These are phyloP conservation scores for Dendrocalamus latiflorus DNA, from an alignment of 202 grass and related monocot genomes.

Conservation along the genomic window DNA sequence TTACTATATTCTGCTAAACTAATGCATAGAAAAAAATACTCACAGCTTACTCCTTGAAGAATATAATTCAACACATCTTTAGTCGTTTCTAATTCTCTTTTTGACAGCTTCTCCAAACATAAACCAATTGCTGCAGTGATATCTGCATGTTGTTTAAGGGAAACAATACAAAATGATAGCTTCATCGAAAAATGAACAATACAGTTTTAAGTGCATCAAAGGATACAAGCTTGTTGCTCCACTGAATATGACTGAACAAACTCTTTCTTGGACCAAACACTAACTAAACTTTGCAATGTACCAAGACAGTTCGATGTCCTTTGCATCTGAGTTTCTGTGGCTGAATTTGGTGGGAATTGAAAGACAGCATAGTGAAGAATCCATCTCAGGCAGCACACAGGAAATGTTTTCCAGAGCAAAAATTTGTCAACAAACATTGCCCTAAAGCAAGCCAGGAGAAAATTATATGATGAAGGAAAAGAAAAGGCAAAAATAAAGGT, in stretches of 20 bases:
- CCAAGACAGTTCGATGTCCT: conserved; percentile 51
- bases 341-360: conserved; percentile 59
- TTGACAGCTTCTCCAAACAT: conserved; percentile 77
- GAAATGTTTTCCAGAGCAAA: conserved; percentile 94
- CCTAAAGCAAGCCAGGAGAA: conserved; percentile 44
- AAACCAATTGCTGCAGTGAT: conserved; percentile 87
- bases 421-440: conserved; percentile 87
- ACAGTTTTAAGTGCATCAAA: conserved; percentile 31
- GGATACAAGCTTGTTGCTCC: conserved; percentile 99
- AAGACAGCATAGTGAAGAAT: conserved; percentile 95
- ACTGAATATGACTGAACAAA: conserved; percentile 92
- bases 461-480: conserved; percentile 21
- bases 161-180: conserved; percentile 31
- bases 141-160: conserved; percentile 69
- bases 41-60: conserved; percentile 95
- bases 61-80: conserved; percentile 84
- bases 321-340: conserved; percentile 32
- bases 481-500: not conserved
- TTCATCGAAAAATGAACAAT: conserved; percentile 20
- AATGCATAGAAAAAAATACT: conserved; percentile 23
- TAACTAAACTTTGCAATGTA: conserved; percentile 52
- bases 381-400: conserved; percentile 86
- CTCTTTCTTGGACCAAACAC: conserved; percentile 81
- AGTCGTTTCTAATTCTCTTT: conserved; percentile 72
- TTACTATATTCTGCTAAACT: conserved; percentile 3